Base-by-base conservation (phyloP, 2,329 filamentous ascomycete species). In the Penicillium aurantiogriseum region DNA sequence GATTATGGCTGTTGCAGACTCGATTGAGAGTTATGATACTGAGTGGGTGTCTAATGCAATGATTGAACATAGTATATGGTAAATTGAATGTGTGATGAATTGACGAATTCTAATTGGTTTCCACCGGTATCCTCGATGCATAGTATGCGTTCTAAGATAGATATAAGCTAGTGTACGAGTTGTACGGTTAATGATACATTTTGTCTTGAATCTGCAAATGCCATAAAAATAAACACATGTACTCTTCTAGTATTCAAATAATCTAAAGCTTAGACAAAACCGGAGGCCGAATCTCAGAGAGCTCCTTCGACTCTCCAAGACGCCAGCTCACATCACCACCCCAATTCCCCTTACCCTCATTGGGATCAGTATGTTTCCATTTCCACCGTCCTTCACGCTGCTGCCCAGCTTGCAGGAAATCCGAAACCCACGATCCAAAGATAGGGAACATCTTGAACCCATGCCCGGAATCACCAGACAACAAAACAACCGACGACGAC, bases 401-500 rank as follows among this genome's bases (percentile, higher is more conserved):
- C 35, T 56, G 44, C 4, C 49, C 50, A 39, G 76, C 71, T 23
- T 76, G 73, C 0, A 86, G 50, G 5, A 86, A 62, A 11, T 79
- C 74, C 43, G 70, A 74, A 2, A 85, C 78, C 77, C 81, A 86
- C n/a, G 72, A 68, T 0, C 85, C 84, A n/a, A 84, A 74, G 25
- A 85, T 76, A 0, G 83, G 84, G 48, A 87, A 77, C 81, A 86
- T 85, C 70, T 87, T 86, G 69, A 86, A 86, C 0, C 80, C 83
- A 64, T 87, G 84, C 0, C 84, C 85, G 1, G 83, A 87, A 63
- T 87, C 85, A 0, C 84, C 84, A 0, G 81, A 80, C 0, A 82
- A 60, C 0, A 85, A 66, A 2, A 87, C 69, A 2, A 86, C 74
- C 0, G 77, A 79, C 2, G 73, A 71, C 1, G 70, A 67, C 0